Conservation (phyloP, 2,329 filamentous ascomycete genomes). For the Byssothecium circinans region DNA sequence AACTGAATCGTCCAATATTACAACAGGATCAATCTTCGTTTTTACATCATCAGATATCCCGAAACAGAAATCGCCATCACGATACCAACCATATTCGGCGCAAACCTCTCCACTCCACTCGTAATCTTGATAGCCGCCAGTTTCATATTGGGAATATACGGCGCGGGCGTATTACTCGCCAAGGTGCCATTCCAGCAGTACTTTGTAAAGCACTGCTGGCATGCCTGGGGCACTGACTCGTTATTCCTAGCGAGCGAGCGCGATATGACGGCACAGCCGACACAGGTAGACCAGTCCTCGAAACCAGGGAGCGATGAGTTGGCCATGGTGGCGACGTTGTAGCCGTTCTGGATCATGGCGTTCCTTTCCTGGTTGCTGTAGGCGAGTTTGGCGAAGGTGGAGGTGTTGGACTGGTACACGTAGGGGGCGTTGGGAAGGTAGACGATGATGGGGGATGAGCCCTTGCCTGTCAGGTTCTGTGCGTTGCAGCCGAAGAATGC, state of each 20-base stretch:
- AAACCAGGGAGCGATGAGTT: constrained; percentile 76
- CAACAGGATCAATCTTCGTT: no score
- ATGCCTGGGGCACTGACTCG: constrained; percentile 69
- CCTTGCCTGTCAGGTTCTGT: constrained; percentile 60
- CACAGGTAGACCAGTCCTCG: constrained; percentile 75
- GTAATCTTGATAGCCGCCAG: constrained; percentile 19
- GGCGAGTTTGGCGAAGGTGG: constrained; percentile 66
- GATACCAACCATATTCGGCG: constrained; percentile 25
- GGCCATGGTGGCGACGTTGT: constrained; percentile 76
- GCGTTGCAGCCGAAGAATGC: constrained; percentile 80
- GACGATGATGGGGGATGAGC: constrained; percentile 69
- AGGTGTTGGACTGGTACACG: constrained; percentile 72
- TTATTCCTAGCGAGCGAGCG: constrained; percentile 73
- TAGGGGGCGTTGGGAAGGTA: constrained; percentile 90
- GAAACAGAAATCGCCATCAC: constrained; percentile 21
- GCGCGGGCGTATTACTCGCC: constrained; percentile 39
- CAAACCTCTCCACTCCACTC: constrained; percentile 26
- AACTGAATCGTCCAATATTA: no score
- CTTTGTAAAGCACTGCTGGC: constrained; percentile 71
- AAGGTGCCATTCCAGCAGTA: constrained; percentile 95
- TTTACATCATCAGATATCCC: constrained; percentile 9
- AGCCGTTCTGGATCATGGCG: constrained; percentile 82
- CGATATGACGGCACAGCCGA: constrained; percentile 81
- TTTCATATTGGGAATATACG: constrained; percentile 32
- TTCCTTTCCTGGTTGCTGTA: constrained; percentile 71